A percentile compares a stretch with the other conserved stretches of the same genome.
Conservation (phyloP, 306 rosid genomes). For the Psophocarpus tetragonolobus region DNA sequence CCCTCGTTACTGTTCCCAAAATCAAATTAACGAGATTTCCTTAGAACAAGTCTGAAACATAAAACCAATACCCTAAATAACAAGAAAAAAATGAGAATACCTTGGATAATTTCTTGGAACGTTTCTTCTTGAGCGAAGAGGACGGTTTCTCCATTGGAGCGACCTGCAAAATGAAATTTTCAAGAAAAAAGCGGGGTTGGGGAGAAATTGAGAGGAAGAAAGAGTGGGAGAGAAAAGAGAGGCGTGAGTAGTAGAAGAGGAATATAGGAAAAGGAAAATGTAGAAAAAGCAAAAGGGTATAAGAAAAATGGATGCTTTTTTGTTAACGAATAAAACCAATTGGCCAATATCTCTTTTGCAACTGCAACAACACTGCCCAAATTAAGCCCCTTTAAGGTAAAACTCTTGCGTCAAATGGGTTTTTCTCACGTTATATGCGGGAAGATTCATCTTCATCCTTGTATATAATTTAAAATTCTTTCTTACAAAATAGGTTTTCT, state of each 20-base stretch:
- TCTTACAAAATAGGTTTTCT: no score
- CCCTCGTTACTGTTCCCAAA: background rate
- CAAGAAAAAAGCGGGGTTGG: background rate
- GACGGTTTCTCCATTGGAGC: conserved; percentile 77
- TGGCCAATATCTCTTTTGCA: background rate
- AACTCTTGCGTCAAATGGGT: background rate
- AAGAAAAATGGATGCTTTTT: background rate
- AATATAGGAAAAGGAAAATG: background rate
- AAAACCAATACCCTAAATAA: conserved; percentile 26
- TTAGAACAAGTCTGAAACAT: background rate
- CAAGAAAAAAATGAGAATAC: conserved; percentile 36
- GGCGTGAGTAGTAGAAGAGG: background rate
- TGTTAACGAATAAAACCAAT: background rate
- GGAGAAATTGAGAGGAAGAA: background rate
- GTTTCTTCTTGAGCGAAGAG: conserved; percentile 61
- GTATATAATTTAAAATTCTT: background rate
- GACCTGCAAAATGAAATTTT: conserved; percentile 53
- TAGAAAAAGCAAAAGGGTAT: background rate
- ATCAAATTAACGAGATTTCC: background rate
- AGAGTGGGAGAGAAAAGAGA: background rate
- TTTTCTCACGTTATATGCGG: background rate
- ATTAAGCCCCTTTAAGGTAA: background rate
- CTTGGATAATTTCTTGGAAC: conserved; percentile 66
- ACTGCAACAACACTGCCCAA: background rate
- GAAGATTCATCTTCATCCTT: background rate